Conservation (phyloP, 345 rosid genomes). For the Microcos paniculata region DNA sequence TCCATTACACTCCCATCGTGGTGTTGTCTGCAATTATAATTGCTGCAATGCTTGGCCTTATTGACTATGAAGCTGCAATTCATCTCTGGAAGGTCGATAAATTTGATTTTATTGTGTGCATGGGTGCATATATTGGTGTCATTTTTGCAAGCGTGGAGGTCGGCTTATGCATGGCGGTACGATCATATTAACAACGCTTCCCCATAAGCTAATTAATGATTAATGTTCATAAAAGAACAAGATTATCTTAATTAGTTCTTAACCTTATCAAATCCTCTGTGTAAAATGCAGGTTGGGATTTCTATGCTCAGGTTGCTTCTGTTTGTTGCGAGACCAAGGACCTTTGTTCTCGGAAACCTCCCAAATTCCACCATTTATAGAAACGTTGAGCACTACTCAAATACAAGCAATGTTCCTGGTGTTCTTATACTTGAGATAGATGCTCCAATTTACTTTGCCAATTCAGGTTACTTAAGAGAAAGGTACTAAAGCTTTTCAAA, state of each 20-base stretch:
- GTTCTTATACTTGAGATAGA: constrained; percentile 68
- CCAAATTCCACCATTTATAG: constrained; percentile 58
- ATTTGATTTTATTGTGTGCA: constrained; percentile 79
- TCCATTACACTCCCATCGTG: constrained; percentile 81
- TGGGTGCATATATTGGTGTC: constrained; percentile 68
- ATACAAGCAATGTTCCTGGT: constrained; percentile 51
- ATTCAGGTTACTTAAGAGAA: constrained; percentile 78
- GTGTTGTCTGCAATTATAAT: constrained; percentile 79
- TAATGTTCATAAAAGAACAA: not conserved
- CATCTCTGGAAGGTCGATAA: constrained; percentile 77
- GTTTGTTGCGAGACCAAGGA: constrained; percentile 85
- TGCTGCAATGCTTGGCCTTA: constrained; percentile 84
- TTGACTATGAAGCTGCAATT: constrained; percentile 74
- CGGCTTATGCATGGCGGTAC: constrained; percentile 69
- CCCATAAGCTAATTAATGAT: not conserved
- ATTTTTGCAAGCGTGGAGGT: constrained; percentile 73
- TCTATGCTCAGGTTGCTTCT: constrained; percentile 67
- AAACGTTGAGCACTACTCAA: constrained; percentile 69
- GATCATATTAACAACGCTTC: not conserved
- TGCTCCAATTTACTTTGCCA: constrained; percentile 89
- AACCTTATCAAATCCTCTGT: not conserved
- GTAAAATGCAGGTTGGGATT: constrained; percentile 51
- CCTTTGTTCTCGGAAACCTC: constrained; percentile 62
- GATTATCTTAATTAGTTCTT: no score
- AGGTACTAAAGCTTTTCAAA: constrained; percentile 41